Evolutionary conservation across 2,329 filamentous ascomycete genomes (phyloP), one percentile per base, ranked within the genome.

Genomic region (Pseudogymnoascus sp.): DNA sequence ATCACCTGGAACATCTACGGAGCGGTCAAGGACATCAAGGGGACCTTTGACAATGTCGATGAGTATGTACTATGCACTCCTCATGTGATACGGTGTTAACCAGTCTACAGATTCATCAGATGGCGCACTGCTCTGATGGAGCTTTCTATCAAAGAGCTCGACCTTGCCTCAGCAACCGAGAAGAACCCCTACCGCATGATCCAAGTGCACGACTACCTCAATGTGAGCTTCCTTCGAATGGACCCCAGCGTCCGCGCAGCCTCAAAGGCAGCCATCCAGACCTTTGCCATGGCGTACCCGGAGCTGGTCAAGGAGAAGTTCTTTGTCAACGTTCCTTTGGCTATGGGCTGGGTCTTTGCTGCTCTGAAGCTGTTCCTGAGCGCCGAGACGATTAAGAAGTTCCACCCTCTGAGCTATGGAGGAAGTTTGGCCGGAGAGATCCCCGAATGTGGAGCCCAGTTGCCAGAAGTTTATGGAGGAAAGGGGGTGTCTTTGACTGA

Each of bases 1-100:
- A 87, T 93, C 59, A 95, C 90, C 1, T 97, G 93, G 88, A 97
- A 97, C 75, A 87, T 97, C 71, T 97, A 97, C 73, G 93, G 93
- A 13, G 85, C 86, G 38, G 90, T 93, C 66, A 95, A 95, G 81
- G 84, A 91, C 69, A 86, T 91, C 66, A 84, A 89, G 67, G 80
- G 81, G 64, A 96, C 91, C 0, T 97, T 97, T 78, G 90, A 89
- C 3, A 82, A 95, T 71, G 78, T 92, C 5, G 81, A 92, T 26
- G 89, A 89, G 91, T 96, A 78, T 74, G 88, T 81, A 26, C 26
- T 16, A 50, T 8, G 60, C 56, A 65, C 26, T 26, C n/a, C 35
- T 10, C n/a, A 56, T 44, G 10, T 37, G 31, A 44, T 62, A 53
- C 21, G 14, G 24, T 29, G n/a, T 53, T 44, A 60, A 53, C 19